These are phyloP conservation scores for Solanum ossicruentum DNA, from an alignment of 257 asterid species.

Conservation along the genomic window DNA sequence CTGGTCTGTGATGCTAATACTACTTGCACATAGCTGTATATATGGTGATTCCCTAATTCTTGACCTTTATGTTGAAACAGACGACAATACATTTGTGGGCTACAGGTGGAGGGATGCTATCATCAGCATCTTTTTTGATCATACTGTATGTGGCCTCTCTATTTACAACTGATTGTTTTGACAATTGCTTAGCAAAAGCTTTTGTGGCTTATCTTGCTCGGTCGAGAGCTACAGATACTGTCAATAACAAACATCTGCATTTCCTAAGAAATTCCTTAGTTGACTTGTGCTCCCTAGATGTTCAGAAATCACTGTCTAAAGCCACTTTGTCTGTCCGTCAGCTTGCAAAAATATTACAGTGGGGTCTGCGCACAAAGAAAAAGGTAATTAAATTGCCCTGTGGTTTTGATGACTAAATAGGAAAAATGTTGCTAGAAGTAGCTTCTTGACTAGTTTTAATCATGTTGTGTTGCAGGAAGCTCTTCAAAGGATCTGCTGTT, in stretches of 20 bases:
- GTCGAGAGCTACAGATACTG: constrained; percentile 48
- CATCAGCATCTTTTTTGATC: constrained; percentile 59
- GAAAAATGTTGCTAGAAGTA: background rate
- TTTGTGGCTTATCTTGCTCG: constrained; percentile 46
- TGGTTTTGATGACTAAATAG: background rate
- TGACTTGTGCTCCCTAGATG: constrained; percentile 64
- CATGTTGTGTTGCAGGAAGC: constrained; percentile 49
- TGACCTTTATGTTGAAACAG: constrained; percentile 31
- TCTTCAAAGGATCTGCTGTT: constrained; percentile 62
- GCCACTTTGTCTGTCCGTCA: constrained; percentile 57
- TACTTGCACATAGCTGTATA: background rate
- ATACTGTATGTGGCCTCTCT: constrained; percentile 41
- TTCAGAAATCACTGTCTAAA: constrained; percentile 50
- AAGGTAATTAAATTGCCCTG: constrained; percentile 34
- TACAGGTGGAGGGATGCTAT: constrained; percentile 51
- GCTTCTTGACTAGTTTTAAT: background rate
- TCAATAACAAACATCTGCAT: constrained; percentile 44
- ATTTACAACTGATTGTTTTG: constrained; percentile 35
- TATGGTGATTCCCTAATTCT: background rate
- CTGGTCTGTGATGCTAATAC: background rate
- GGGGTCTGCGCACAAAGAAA: constrained; percentile 53
- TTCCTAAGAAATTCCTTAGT: constrained; percentile 59
- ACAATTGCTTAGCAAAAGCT: constrained; percentile 56
- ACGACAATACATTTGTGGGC: constrained; percentile 81
- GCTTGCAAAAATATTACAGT: constrained; percentile 52